Base-by-base conservation (phyloP, 805 yeast species). In the Teunomyces funiuensis region DNA sequence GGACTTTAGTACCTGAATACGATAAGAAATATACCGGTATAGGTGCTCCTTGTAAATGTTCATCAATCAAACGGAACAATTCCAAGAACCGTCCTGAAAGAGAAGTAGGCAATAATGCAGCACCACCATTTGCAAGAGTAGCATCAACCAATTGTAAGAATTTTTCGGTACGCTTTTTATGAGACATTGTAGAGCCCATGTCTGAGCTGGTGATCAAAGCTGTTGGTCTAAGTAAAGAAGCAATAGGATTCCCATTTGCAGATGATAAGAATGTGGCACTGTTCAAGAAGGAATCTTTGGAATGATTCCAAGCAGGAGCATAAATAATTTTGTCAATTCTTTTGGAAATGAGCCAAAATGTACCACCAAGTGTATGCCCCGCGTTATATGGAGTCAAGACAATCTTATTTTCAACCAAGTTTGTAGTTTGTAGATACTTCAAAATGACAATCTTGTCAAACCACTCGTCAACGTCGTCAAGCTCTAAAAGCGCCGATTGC, bases 271-370 rank as follows among this genome's bases (percentile, higher is more conserved):
- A 61, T 16, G 74, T 73, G 3, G 93, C 85, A 20, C 89, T 82
- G 47, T 83, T 85, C 39, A 93, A 65, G 51, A 89, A 89, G 0
- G 87, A 76, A 56, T 91, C 98, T 49, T 81, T 82, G 1, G 97
- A 83, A 58, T 93, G 98, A 60, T 90, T 91, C 98, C 98, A 93
- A 33, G 85, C 80, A 2, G 93, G 89, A 0, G 96, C 95, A 60
- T 88, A 88, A 2, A 91, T 69, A n/a, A 90, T 67, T 47, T 83
- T 83, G 50, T 91, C 97, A 13, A 82, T 77, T 46, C 84, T 81
- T 42, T 82, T 82, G 33, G 77, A 74, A 8, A 91, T 60, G 27
- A 83, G 68, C 97, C 97, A 90, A 34, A 90, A 79, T 0, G 95
- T 80, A 10, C 99, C 98, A 46, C 99, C 99, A 20, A 93, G 72